Base-by-base conservation (phyloP, 2,329 filamentous ascomycete genomes). In the Bimuria novae-zelandiae region DNA sequence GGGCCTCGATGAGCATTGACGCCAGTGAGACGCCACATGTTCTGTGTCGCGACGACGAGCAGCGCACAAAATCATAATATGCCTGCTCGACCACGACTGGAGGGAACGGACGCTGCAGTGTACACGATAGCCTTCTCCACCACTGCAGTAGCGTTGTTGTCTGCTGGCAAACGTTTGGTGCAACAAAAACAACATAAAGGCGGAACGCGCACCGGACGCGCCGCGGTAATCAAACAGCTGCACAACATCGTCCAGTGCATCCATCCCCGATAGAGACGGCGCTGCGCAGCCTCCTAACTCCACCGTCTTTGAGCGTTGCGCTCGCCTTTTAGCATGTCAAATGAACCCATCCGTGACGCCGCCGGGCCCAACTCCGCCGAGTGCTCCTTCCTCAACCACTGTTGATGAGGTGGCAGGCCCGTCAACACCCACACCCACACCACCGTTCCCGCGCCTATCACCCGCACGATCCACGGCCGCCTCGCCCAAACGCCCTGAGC, bases 331-430 rank as follows among this genome's bases (percentile, higher is more conserved):
- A 32, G 37, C 23, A 42, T 42, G 27, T 36, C 21, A 19, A 17
- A 32, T 37, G 37, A 33, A 30, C 43, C 29, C 27, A 12, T 14
- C 30, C 29, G 12, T 30, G 14, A 30, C 47, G 43, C 36, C 61
- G 49, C 57, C 55, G 55, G 52, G 52, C 43, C 46, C 52, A 36
- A 49, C 55, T 21, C 25, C 47, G 47, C 46, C 57, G 8, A 19
- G 22, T 44, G 51, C 44, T 16, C 43, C 55, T 25, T 14, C 53
- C 35, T 32, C 43, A 14, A 14, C 39, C 42, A 32, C 51, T 17
- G 30, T n/a, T 46, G 44, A 21, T 61, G 56, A 60, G 56, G 51
- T 57, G 54, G 55, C 55, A 48, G 42, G 49, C 54, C 16, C 44
- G 19, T 50, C 56, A 19, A 17, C 53, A 27, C 25, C 25, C 10